phyloP scores from a whole-genome alignment of 441 rosid species.

The Biscutella auriculata region DNA sequence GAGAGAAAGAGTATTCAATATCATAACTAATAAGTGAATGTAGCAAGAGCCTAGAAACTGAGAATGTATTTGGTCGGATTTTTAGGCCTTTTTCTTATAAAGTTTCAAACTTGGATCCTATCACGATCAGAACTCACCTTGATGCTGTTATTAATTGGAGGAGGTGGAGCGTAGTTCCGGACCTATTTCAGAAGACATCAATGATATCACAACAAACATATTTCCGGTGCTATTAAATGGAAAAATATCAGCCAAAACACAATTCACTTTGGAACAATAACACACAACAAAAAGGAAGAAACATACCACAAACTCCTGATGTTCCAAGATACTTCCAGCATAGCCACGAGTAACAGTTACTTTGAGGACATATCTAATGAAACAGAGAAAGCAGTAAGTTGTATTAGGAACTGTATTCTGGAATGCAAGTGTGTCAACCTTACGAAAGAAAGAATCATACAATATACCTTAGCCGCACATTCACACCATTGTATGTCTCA shows the following conservation, averaged over 20 bases:
- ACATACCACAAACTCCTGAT: constrained; percentile 79
- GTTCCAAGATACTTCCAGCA: constrained; percentile 77
- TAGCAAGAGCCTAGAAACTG: neutral
- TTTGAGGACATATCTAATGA: constrained; percentile 75
- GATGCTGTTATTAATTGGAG: constrained; percentile 80
- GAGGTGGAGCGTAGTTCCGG: constrained; percentile 62
- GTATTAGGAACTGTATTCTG: neutral
- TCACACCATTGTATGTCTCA: constrained; percentile 84
- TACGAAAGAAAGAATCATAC: neutral
- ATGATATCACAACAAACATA: constrained; percentile 6
- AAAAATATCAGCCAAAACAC: neutral
- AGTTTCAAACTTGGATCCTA: neutral
- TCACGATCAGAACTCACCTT: constrained; percentile 40
- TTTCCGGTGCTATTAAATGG: neutral
- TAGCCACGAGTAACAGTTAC: constrained; percentile 79
- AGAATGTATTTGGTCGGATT: neutral
- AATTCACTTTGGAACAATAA: neutral
- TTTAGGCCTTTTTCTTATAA: neutral
- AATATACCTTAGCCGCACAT: constrained; percentile 81
- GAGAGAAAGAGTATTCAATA: neutral
- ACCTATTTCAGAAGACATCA: constrained; percentile 51
- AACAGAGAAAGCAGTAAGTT: neutral
- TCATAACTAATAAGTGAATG: neutral
- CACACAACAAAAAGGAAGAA: neutral
- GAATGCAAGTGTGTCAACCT: neutral